Evolutionary conservation across 441 rosid species (phyloP).

Genomic region (Melastoma candidum): DNA sequence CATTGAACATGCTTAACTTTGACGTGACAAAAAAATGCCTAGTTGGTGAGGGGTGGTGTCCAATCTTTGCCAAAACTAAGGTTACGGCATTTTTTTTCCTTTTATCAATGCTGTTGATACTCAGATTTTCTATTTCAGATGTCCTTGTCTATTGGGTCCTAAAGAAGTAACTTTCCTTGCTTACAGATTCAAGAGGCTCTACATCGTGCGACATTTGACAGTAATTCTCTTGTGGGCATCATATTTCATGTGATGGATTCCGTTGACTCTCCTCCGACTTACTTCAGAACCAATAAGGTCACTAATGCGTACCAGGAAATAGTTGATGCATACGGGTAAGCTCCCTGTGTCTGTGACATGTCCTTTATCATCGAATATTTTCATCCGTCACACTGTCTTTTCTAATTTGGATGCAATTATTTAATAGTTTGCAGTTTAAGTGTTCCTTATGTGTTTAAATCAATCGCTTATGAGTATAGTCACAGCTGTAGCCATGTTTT

Average conservation of each 20-base stretch:
- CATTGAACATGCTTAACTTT: conserved; percentile 88
- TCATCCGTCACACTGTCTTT: too few species aligned
- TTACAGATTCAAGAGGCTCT: conserved; percentile 12
- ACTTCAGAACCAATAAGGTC: conserved; percentile 16
- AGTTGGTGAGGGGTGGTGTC: conserved; percentile 99
- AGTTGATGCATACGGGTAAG: conserved; percentile 19
- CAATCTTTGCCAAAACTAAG: conserved; percentile 83
- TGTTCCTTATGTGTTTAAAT: too few species aligned
- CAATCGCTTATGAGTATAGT: too few species aligned
- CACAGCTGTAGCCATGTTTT: too few species aligned
- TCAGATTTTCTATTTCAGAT: too few species aligned
- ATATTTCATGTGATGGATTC: conserved; percentile 12
- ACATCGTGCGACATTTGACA: conserved; percentile 12
- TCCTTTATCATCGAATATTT: too few species aligned
- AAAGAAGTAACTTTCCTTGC: not conserved
- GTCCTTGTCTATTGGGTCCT: too few species aligned
- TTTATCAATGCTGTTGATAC: too few species aligned
- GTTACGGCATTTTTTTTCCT: conserved; percentile 18
- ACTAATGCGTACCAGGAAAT: conserved; percentile 15
- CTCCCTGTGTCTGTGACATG: too few species aligned
- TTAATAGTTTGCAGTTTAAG: too few species aligned
- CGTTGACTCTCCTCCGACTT: conserved; percentile 14
- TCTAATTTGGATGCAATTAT: too few species aligned
- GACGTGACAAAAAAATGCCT: conserved; percentile 97
- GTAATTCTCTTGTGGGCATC: conserved; percentile 14